phyloP scores from a whole-genome alignment of 1,284 basidiomycete species.

The Ustilago trichophora region DNA sequence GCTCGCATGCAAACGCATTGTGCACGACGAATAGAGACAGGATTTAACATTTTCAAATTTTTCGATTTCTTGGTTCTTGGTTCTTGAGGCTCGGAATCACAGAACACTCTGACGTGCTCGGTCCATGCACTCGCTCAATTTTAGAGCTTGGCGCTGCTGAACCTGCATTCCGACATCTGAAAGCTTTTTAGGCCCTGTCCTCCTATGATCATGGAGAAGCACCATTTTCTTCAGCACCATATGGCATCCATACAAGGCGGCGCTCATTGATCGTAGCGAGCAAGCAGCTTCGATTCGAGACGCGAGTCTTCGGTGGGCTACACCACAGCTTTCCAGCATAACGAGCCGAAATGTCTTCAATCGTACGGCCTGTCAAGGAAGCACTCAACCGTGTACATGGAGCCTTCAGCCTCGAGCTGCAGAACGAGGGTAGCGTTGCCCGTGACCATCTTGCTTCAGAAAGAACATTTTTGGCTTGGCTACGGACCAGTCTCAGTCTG shows the following conservation, averaged over 20 bases:
- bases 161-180: too few species aligned
- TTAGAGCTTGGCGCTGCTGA: slow-evolving; percentile 2
- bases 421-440: slow-evolving; percentile 66
- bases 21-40: too few species aligned
- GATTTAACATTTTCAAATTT: background rate
- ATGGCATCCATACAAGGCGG: too few species aligned
- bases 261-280: too few species aligned
- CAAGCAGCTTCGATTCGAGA: too few species aligned
- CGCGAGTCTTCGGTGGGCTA: too few species aligned
- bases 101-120: slow-evolving; percentile 3
- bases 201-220: too few species aligned
- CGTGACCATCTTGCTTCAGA: slow-evolving; percentile 66
- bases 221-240: background rate
- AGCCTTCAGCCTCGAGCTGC: slow-evolving; percentile 44
- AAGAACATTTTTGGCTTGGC: slow-evolving; percentile 67
- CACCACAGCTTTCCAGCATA: too few species aligned
- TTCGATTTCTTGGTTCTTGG: too few species aligned
- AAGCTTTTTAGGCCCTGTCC: too few species aligned
- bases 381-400: slow-evolving; percentile 12
- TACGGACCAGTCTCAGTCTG: slow-evolving; percentile 63
- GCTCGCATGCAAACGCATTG: background rate
- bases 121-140: background rate
- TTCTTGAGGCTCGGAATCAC: too few species aligned
- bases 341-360: slow-evolving; percentile 39
- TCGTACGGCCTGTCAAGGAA: slow-evolving; percentile 17